Evolutionary conservation across 2,329 filamentous ascomycete species (phyloP), one percentile per base, ranked within the genome.

Genomic region (Colletotrichum filicis): DNA sequence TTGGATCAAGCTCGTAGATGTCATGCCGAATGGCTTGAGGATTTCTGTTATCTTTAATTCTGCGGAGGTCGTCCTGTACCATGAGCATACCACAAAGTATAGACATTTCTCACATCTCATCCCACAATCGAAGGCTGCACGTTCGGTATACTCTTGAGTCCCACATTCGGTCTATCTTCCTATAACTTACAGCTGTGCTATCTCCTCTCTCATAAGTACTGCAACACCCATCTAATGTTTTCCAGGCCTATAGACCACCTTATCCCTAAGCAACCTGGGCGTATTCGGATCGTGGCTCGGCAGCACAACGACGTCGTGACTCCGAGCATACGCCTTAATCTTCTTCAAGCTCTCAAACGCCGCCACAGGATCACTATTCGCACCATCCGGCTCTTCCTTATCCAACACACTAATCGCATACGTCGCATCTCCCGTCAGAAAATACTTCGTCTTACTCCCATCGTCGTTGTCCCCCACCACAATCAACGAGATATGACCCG

Each of bases 401-500:
- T 82, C 79, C 73, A 82, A 65, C 14, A 78, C 49, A 9, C 78
- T 74, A 22, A 80, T 60, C 3, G 75, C 75, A 60, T 82, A 82
- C 7, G 79, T 81, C 24, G 80, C 79, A 67, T 82, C 80, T 0
- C 79, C 78, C 1, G 79, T 74, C 22, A 81, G 74, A 5, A 80
- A 73, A 56, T 79, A 81, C 19, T 71, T 80, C 56, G 71, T 75
- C 71, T 42, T 71, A 19, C 66, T 73, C 55, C 71, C 71, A 9
- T 73, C 71, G 3, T 61, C 66, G 26, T 66, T 70, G 14, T 71
- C 71, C 4, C 60, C 71, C 12, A 55, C 35, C 0, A 73, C 66
- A 16, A 82, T 68, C 52, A 83, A 26, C 6, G 78, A 78, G 11
- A 82, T 73, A 66, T 83, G 81, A 0, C 81, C 81, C 1, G 78